Evolutionary conservation across 352 stramenopile genomes (phyloP).

Genomic region (Salisapilia sapeloensis): DNA sequence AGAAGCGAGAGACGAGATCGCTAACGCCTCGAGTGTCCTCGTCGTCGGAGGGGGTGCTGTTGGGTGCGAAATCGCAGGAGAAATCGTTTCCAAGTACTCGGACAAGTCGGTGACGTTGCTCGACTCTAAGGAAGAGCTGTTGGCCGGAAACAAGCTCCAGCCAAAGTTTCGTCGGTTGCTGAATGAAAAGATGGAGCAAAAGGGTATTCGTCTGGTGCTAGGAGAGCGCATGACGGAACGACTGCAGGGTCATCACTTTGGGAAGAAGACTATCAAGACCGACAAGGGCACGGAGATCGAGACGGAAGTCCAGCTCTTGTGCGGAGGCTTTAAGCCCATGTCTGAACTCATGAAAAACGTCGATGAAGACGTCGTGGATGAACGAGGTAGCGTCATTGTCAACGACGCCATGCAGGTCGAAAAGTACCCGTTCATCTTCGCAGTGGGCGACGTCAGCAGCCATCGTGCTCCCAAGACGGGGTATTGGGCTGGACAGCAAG

Average conservation of each 20-base stretch:
- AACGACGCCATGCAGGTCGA: constrained; percentile 31
- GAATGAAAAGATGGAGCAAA: constrained; percentile 8
- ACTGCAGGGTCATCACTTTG: constrained; percentile 13
- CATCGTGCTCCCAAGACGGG: constrained; percentile 24
- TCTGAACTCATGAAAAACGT: constrained; percentile 10
- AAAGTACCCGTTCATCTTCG: constrained; percentile 32
- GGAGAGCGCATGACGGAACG: constrained; percentile 25
- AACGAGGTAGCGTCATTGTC: constrained; percentile 20
- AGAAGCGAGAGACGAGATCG: constrained; percentile 13
- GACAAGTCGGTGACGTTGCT: constrained; percentile 41
- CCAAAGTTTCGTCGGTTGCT: constrained; percentile 32
- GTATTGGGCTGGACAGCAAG: constrained; percentile 20
- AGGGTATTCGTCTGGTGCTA: constrained; percentile 33
- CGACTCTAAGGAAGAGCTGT: constrained; percentile 13
- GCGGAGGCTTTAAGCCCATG: constrained; percentile 11
- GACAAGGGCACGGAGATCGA: constrained; percentile 24
- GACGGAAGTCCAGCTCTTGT: constrained; percentile 33
- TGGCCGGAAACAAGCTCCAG: constrained; percentile 14
- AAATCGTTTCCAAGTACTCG: constrained; percentile 37
- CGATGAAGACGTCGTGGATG: constrained; percentile 20
- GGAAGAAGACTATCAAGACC: constrained; percentile 16
- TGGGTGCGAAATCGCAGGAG: constrained; percentile 34
- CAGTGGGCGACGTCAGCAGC: constrained; percentile 30
- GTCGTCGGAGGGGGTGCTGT: constrained; percentile 33
- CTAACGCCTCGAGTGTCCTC: constrained; percentile 20